Evolutionary conservation across 768 basidiomycete genomes (phyloP).

Genomic region (Pisolithus albus): DNA sequence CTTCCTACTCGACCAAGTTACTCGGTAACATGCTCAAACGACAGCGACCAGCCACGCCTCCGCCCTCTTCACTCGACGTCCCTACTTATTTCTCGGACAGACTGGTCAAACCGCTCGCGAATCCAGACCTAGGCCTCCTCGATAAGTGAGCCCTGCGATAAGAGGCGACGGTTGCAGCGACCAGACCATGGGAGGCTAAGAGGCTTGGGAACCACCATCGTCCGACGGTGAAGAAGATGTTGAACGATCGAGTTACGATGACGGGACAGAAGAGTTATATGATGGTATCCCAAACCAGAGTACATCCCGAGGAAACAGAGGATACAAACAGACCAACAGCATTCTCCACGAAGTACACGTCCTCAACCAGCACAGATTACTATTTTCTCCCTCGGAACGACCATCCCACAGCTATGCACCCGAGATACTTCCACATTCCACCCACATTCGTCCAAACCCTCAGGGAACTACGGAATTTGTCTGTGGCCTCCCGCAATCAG

Average conservation of each 20-base stretch:
- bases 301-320: slow-evolving; percentile 8
- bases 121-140: slow-evolving; percentile 5
- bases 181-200: slow-evolving; percentile 22
- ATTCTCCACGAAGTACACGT: slow-evolving; percentile 67
- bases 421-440: neutral
- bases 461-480: neutral
- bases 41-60: slow-evolving; percentile 41
- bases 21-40: slow-evolving; percentile 46
- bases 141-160: slow-evolving; percentile 30
- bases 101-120: slow-evolving; percentile 8
- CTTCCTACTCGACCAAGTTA: slow-evolving; percentile 4
- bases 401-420: neutral
- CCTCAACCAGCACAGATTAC: slow-evolving; percentile 55
- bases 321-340: slow-evolving; percentile 57
- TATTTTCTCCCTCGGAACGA: slow-evolving; percentile 26
- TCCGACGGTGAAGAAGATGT: slow-evolving; percentile 24
- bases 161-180: slow-evolving; percentile 48
- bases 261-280: slow-evolving; percentile 25
- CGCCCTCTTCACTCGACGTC: slow-evolving; percentile 26
- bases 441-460: neutral
- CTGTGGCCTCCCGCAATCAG: neutral
- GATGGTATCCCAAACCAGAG: neutral
- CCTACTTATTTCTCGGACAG: slow-evolving; percentile 15
- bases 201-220: neutral
- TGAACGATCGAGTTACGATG: slow-evolving; percentile 12